Base-by-base conservation (phyloP, 2,329 filamentous ascomycete genomes). In the Sporothrix brunneoviolacea region DNA sequence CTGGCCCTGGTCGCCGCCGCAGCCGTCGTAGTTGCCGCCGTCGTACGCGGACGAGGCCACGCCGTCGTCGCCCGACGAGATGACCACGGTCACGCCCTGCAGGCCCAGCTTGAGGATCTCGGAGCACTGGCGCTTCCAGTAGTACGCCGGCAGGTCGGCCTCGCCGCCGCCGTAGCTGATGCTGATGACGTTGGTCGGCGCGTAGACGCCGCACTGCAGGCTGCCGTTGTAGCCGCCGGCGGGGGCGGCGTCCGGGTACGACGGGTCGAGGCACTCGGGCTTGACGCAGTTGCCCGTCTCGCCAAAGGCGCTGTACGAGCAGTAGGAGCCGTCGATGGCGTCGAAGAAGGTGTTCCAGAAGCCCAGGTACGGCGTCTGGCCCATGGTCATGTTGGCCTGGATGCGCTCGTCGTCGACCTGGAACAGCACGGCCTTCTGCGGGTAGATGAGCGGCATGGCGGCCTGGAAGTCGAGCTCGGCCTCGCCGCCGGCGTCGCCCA, bases 81-180 rank as follows among this genome's bases (percentile, higher is more conserved):
- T 69, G 22, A 76, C 62, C 13, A 75, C 61, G 1, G 70, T 74
- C n/a, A 71, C 63, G 38, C 74, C 73, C 54, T 72, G 70, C 9
- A 75, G 65, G 5, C 69, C 73, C 1, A 80, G 69, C 60, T 80
- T 79, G 58, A 79, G 65, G 57, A 76, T 73, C 61, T 75, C 70
- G 48, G 67, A 64, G 61, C 74, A 76, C 59, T 74, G 71, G 10
- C 71, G 67, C 55, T 73, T 66, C 56, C 79, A 74, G 63, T 83
- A 83, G 54, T 64, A 66, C 5, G 69, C 62, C 0, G 79, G 77
- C 18, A 81, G 66, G 19, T 74, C 73, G 5, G 65, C 63, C 62
- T 83, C 79, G 38, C 73, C 69, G 37, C 73, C 73, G 41, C 76
- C 76, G 59, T 81, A 80, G 4, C 73, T 77, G 56, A 82, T 75